A percentile compares a stretch with the other conserved stretches of the same genome.
These are phyloP conservation scores for Exophiala dermatitidis DNA, from an alignment of 2,329 filamentous ascomycete species.

Conservation along the genomic window DNA sequence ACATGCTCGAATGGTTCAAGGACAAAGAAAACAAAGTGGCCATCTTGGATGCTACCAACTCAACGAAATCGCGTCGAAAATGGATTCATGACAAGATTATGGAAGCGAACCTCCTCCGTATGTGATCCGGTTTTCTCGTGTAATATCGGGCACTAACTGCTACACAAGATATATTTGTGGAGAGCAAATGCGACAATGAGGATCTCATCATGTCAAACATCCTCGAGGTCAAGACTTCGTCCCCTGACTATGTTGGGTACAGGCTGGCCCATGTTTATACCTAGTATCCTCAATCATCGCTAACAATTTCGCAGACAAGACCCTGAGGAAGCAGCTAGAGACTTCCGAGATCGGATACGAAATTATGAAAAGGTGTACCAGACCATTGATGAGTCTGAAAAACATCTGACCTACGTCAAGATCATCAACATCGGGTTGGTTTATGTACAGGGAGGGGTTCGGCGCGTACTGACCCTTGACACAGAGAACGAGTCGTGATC, in stretches of 20 bases:
- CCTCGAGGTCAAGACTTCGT: conserved; percentile 91
- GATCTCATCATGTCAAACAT: conserved; percentile 98
- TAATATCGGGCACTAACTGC: background rate
- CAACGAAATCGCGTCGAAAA: conserved; percentile 76
- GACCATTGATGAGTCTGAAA: conserved; percentile 84
- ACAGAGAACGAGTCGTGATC: conserved; percentile 71
- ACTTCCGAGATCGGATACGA: conserved; percentile 88
- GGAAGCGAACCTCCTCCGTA: conserved; percentile 63
- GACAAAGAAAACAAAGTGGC: conserved; percentile 72
- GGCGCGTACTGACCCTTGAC: background rate
- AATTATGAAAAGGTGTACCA: conserved; percentile 98
- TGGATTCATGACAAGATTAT: conserved; percentile 83
- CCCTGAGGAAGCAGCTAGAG: conserved; percentile 78
- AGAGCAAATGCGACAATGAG: conserved; percentile 94
- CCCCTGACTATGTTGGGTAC: conserved; percentile 68
- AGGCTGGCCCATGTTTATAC: background rate
- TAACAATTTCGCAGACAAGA: conserved; percentile 53
- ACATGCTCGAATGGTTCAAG: conserved; percentile 92
- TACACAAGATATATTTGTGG: conserved; percentile 72
- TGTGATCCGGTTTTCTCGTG: background rate
- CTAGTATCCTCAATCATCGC: background rate
- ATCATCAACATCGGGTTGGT: conserved; percentile 84
- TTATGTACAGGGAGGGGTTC: background rate
- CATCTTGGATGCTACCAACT: conserved; percentile 95
- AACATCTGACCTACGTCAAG: conserved; percentile 87